Evolutionary conservation across 2,329 filamentous ascomycete genomes (phyloP), one percentile per base, ranked within the genome.

Genomic region (Sporothrix globosa): DNA sequence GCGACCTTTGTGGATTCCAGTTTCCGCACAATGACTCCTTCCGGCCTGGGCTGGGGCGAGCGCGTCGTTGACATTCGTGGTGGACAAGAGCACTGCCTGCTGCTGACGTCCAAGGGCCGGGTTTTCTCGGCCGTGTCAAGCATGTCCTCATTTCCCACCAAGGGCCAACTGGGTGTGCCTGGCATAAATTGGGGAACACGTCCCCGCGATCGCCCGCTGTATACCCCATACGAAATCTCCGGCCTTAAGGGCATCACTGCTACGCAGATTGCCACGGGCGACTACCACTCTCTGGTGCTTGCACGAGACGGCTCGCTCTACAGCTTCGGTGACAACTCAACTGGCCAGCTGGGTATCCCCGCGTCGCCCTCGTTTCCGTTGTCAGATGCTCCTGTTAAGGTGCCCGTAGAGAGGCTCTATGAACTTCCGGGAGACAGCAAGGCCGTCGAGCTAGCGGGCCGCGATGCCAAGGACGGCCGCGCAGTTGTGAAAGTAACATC

Each of bases 271-370:
- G 94, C 95, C 0, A 83, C 92, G 1, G 96, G 96, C 30, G 93
- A 97, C 77, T 89, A 90, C 74, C 96, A 99, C 81, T 97, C 93
- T 4, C 82, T 96, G 1, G 91, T 89, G 0, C 84, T 93, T 19
- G 92, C 95, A 77, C 87, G 87, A 72, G 84, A 90, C 68, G 95
- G 95, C 19, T 87, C 89, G 19, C 86, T 96, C 19, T 97, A 96
- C 79, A 85, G 89, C 7, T 98, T 97, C 81, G 96, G 96, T 50
- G 94, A 98, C 79, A 98, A 98, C 81, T 89, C 90, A 0, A 87
- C 88, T 56, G 96, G 96, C n/a, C 96, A 98, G 79, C 85, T 98
- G 3, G 95, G 95, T n/a, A 89, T 95, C 75, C 88, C 92, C 67
- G 87, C 86, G 68, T 88, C 88, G 65, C 78, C 86, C 0, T 86